A percentile compares a stretch with the other conserved stretches of the same genome.
Evolutionary conservation across 805 yeast genomes (phyloP).

Genomic region (Zygosaccharomyces rouxii): DNA sequence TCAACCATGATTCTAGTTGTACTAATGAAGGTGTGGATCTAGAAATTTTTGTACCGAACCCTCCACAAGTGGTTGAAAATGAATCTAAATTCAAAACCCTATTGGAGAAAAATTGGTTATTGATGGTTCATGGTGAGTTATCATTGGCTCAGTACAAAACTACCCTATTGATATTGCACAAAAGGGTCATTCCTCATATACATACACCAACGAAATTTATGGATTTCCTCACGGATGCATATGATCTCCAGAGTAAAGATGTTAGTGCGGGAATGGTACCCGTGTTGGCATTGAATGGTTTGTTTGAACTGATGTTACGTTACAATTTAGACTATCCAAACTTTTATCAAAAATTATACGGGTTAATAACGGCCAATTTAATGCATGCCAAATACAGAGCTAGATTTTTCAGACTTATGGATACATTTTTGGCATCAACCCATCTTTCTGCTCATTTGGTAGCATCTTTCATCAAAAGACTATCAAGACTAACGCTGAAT

Average conservation of each 20-base stretch:
- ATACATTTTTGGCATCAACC: constrained; percentile 77
- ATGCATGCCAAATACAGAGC: constrained; percentile 78
- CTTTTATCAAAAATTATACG: constrained; percentile 77
- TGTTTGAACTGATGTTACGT: constrained; percentile 76
- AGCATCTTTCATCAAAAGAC: constrained; percentile 82
- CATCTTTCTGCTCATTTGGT: constrained; percentile 79
- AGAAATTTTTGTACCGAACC: constrained; percentile 39
- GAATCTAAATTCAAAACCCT: constrained; percentile 50
- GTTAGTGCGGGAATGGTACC: constrained; percentile 49
- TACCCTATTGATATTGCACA: constrained; percentile 67
- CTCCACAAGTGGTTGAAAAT: constrained; percentile 44
- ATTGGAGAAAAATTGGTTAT: constrained; percentile 67
- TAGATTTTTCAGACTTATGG: constrained; percentile 82
- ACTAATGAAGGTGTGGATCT: constrained; percentile 36
- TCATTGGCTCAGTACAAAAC: constrained; percentile 59
- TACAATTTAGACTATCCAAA: constrained; percentile 89
- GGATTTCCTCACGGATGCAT: constrained; percentile 92
- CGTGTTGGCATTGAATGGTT: constrained; percentile 78
- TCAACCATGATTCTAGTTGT: constrained; percentile 35
- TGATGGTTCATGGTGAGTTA: constrained; percentile 48
- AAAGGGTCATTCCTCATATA: constrained; percentile 76
- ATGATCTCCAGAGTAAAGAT: constrained; percentile 40
- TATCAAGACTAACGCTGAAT: constrained; percentile 67
- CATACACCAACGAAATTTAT: constrained; percentile 74
- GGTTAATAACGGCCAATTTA: constrained; percentile 68